Evolutionary conservation across 1,284 basidiomycete species (phyloP).

Genomic region (Sphaerobolus stellatus): DNA sequence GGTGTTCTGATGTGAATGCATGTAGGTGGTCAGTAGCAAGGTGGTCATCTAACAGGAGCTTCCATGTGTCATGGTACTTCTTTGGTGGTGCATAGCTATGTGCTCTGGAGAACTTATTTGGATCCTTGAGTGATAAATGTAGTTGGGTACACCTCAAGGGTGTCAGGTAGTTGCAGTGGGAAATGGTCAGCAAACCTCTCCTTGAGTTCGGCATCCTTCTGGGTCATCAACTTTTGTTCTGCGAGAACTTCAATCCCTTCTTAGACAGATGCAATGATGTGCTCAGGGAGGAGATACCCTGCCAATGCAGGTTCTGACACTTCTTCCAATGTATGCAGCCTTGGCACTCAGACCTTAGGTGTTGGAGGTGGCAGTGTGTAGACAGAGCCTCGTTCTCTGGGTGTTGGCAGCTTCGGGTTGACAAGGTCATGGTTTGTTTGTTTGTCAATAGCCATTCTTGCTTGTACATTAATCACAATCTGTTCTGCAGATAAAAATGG

Average conservation of each 20-base stretch:
- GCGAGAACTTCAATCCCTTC: not conserved
- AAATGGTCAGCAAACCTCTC: conserved; percentile 16
- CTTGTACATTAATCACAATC: not conserved
- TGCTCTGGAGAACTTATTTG: conserved; percentile 18
- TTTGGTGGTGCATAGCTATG: no score
- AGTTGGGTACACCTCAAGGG: conserved; percentile 21
- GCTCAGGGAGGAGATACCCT: no score
- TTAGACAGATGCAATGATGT: no score
- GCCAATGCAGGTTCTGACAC: no score
- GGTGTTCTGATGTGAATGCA: conserved; percentile 24
- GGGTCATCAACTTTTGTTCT: not conserved
- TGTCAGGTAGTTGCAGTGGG: no score
- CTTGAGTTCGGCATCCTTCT: conserved; percentile 15
- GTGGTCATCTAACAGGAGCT: conserved; percentile 25
- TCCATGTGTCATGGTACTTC: conserved; percentile 29
- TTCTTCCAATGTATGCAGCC: not conserved
- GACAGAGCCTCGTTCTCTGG: not conserved
- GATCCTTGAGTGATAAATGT: no score
- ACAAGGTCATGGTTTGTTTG: no score
- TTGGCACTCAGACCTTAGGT: not conserved
- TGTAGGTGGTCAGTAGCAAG: conserved; percentile 31
- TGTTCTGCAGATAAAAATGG: not conserved
- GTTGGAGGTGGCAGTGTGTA: not conserved
- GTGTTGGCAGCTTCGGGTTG: not conserved
- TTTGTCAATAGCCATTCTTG: not conserved